Evolutionary conservation across 768 basidiomycete species (phyloP).

Genomic region (Scleroderma bovista): DNA sequence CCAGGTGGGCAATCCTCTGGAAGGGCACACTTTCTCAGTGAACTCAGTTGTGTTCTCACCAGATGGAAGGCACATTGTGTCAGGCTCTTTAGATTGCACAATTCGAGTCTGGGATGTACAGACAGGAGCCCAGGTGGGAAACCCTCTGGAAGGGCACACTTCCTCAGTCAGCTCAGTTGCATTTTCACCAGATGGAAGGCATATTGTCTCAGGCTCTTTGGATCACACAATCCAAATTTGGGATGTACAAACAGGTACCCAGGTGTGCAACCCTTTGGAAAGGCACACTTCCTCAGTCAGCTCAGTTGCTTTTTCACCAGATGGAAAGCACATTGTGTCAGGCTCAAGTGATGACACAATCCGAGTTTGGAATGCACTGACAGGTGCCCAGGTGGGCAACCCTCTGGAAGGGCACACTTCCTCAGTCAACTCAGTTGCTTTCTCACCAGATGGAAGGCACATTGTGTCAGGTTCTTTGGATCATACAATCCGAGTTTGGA

Average conservation of each 20-base stretch:
- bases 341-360: not conserved
- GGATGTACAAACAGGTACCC: not conserved
- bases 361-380: not conserved
- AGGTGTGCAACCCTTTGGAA: not conserved
- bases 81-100: not conserved
- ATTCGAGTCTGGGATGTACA: not conserved
- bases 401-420: not conserved
- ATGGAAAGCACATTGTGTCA: not conserved
- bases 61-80: not conserved
- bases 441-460: not conserved
- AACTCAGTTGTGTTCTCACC: not conserved
- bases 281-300: not conserved
- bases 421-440: not conserved
- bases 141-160: not conserved
- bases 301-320: not conserved
- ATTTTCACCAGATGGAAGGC: not conserved
- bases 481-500: not conserved
- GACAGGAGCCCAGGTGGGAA: not conserved
- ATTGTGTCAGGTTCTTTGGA: constrained; percentile 1
- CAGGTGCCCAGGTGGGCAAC: not conserved
- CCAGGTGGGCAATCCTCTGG: too few relatives aligned
- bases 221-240: not conserved
- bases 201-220: not conserved
- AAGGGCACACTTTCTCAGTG: not conserved
- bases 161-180: not conserved